Percentiles rank a stretch among this genome's conserved stretches.
phyloP scores from a whole-genome alignment of 106 monocot genomes.

The Chionographis japonica region DNA sequence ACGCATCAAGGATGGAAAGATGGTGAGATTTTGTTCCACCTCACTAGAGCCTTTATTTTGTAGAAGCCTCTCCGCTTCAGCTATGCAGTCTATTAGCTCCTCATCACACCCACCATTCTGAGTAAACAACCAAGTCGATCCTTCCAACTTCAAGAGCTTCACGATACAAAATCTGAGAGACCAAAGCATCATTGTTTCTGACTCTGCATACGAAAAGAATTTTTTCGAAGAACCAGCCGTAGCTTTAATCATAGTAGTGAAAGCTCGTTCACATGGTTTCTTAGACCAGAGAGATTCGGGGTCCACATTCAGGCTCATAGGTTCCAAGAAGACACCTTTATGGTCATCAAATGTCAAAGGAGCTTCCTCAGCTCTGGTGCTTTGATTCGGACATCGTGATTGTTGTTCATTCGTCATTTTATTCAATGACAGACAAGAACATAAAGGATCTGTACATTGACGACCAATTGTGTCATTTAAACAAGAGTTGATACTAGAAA shows the following conservation, averaged over 20 bases:
- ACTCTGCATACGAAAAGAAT: conserved; percentile 14
- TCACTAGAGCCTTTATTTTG: not conserved
- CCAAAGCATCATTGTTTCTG: conserved; percentile 7
- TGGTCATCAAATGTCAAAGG: conserved; percentile 18
- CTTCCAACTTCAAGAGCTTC: conserved; percentile 32
- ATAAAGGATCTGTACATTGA: not conserved
- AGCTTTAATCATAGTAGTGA: not conserved
- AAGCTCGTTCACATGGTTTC: conserved; percentile 21
- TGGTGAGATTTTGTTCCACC: not conserved
- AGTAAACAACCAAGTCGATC: conserved; percentile 23
- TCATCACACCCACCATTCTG: conserved; percentile 16
- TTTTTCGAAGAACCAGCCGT: not conserved
- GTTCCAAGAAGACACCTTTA: conserved; percentile 1
- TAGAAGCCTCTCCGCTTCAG: conserved; percentile 8
- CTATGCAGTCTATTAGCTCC: conserved; percentile 10
- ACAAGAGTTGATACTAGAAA: not conserved
- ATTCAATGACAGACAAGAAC: conserved; percentile 1
- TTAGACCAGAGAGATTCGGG: conserved; percentile 22
- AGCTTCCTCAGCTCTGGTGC: not conserved
- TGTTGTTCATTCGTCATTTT: not conserved
- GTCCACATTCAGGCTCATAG: conserved; percentile 1
- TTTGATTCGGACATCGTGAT: conserved; percentile 1
- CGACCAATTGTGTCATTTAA: not conserved
- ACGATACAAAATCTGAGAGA: conserved; percentile 14
- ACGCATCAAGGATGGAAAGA: not conserved